Evolutionary conservation across 345 rosid genomes (phyloP).

Genomic region (Eucalyptus cloeziana): DNA sequence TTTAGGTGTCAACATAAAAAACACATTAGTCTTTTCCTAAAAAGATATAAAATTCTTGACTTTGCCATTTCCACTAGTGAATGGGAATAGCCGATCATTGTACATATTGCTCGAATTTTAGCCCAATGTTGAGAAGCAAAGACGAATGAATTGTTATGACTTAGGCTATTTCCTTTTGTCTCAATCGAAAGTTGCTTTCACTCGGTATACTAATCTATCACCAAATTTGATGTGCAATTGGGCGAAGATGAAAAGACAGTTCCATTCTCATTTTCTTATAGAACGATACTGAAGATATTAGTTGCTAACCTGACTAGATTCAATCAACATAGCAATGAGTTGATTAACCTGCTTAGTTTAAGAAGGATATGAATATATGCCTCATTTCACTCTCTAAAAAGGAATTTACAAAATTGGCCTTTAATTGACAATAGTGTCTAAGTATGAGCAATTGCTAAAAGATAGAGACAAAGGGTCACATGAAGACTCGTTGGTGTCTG

Average conservation of each 20-base stretch:
- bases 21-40: not conserved
- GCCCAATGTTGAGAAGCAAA: not conserved
- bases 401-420: too few relatives aligned
- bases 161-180: not conserved
- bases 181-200: not conserved
- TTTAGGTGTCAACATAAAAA: too few relatives aligned
- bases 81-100: not conserved
- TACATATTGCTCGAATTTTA: not conserved
- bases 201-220: not conserved
- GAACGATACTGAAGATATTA: accelerated
- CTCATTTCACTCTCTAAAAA: too few relatives aligned
- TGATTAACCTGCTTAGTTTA: not conserved
- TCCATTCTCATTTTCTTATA: not conserved
- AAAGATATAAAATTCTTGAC: not conserved
- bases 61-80: not conserved
- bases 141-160: not conserved
- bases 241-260: not conserved
- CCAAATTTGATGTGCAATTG: not conserved
- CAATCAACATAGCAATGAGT: not conserved
- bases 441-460: too few relatives aligned
- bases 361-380: not conserved
- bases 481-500: too few relatives aligned
- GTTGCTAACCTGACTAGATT: not conserved
- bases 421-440: too few relatives aligned
- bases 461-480: too few relatives aligned